Evolutionary conservation across 305 asterid genomes (phyloP).

Genomic region (Solanum hybrid): DNA sequence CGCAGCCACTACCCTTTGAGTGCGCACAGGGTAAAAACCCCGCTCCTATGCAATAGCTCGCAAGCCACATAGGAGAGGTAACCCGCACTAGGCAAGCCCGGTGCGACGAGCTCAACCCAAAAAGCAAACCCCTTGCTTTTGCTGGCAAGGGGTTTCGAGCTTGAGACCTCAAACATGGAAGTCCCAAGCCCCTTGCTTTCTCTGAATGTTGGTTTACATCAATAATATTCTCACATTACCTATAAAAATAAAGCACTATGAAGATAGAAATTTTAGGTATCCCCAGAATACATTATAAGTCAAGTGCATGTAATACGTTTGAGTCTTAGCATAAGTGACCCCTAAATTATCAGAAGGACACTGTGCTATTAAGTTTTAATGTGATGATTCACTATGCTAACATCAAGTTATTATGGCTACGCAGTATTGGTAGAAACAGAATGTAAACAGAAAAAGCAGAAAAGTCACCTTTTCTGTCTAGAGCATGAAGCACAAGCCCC

Average conservation of each 20-base stretch:
- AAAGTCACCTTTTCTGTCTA: slow-evolving; percentile 41
- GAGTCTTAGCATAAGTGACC: background rate
- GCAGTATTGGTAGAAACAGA: background rate
- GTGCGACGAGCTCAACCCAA: background rate
- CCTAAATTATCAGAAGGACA: background rate
- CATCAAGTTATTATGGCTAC: background rate
- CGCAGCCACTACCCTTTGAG: background rate
- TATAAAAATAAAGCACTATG: background rate
- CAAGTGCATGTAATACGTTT: background rate
- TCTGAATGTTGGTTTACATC: background rate
- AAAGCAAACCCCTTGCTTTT: background rate
- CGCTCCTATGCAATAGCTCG: background rate
- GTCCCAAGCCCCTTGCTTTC: background rate
- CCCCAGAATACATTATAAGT: background rate
- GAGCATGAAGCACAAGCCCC: slow-evolving; percentile 45
- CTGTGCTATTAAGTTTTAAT: background rate
- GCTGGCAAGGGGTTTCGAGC: background rate
- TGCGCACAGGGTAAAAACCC: background rate
- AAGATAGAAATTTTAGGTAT: background rate
- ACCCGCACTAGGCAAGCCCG: background rate
- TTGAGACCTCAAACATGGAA: background rate
- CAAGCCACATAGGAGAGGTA: background rate
- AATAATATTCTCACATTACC: background rate
- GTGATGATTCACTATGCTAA: background rate
- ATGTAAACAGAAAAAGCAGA: background rate